Base-by-base conservation (phyloP, 345 rosid species). In the Gynandropsis gynandra region DNA sequence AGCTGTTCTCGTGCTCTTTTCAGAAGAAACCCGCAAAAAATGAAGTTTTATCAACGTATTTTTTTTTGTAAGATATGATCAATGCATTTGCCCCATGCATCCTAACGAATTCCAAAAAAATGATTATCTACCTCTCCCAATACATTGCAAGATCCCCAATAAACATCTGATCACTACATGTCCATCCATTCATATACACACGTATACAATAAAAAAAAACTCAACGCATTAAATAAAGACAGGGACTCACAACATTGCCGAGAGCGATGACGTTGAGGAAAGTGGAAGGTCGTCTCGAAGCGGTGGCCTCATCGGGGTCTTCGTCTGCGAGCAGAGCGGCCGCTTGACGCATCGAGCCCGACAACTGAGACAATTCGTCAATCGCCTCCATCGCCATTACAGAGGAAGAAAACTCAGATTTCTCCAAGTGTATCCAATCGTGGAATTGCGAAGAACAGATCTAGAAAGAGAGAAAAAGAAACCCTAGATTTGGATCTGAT, bases 241-340 rank as follows among this genome's bases (percentile, higher is more conserved):
- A 15, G 12, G 27, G 57, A 80, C 97, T 70, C 64, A 93, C 99
- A 42, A 93, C 85, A 77, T 77, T 85, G 69, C 99, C 99, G 1
- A 93, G 63, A 15, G 81, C 87, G 41, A 88, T 82, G 39, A 80
- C 95, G 66, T 85, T 88, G 11, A 93, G 83, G 66, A 83, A 85
- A 66, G 89, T 67, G 32, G 94, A 67, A 1, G 88, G 45, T 11
- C 95, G 97, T 47, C 70, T 70, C 9, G 82, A 73, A 37, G 94
- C 73, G 39, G 76, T 52, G 55, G 67, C 62, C 42, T 93, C 89
- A 48, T 85, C 94, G 24, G 79, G 61, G 54, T 85, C 97, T 54
- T 93, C 99, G 51, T 88, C 97, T 20, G 97, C 97, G 32, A 93
- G 95, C 33, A 93, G 58, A 16, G 89, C 70, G n/a, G 83, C 68